Base-by-base conservation (phyloP, 495 filamentous ascomycete genomes). In the Viridothelium virens region DNA sequence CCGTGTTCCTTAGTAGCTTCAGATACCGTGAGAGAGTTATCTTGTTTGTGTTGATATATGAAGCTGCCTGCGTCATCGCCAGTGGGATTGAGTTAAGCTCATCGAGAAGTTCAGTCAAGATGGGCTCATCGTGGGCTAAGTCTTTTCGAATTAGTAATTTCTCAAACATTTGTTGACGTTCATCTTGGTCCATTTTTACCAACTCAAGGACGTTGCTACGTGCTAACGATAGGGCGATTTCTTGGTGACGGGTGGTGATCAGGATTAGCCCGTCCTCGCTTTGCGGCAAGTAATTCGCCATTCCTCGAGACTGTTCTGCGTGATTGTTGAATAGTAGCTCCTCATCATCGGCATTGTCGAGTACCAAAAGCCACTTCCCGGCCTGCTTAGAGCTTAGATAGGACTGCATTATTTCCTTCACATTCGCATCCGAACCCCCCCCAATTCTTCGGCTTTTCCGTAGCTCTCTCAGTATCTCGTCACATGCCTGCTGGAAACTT, bases 341-440 rank as follows among this genome's bases (percentile, higher is more conserved):
- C 44, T 38, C 4, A 66, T 74, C 70, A 46, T 74, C 73, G n/a
- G 73, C 73, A 53, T 74, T 74, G 46, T 68, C 66, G 11, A 68
- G 37, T 14, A 68, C 37, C 33, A 68, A 14, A 7, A 68, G 36
- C 66, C 63, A 68, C 44, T 65, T 65, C 2, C 66, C 66, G 6
- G 46, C 47, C 16, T 6, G 46, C 33, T 47, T 36, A 0, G 62
- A 34, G 37, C 53, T 62, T 16, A 68, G 31, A 16, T 62, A 39
- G 14, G n/a, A 18, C n/a, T 56, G 33, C 36, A 68, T 6, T 14
- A 65, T 6, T 44, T 59, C 37, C 31, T 62, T 65, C 0, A 38
- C 66, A 62, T 68, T 48, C 12, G 2, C 38, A 36, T 65, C 10
- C 12, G 2, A 18, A 36, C 47, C 10, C 7, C 36, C 14, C 11